These are phyloP conservation scores for Phialocephala subalpina DNA, from an alignment of 2,329 filamentous ascomycete species.

Conservation along the genomic window DNA sequence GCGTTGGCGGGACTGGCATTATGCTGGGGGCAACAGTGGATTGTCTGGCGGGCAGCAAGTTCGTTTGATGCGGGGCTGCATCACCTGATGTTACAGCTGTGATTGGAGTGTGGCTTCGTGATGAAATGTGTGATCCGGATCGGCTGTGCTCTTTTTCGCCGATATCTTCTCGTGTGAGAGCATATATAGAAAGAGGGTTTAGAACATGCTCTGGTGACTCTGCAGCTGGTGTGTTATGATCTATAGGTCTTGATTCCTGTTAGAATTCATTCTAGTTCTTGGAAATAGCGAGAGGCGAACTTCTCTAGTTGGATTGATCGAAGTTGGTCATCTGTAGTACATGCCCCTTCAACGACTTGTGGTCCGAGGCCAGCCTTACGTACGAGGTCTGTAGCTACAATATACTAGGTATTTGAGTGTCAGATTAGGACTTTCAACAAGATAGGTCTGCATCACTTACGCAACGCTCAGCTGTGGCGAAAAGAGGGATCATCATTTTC, in stretches of 20 bases:
- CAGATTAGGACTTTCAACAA: background rate
- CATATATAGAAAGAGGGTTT: conserved; percentile 1
- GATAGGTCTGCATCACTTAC: background rate
- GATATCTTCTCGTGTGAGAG: background rate
- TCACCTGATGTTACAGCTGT: background rate
- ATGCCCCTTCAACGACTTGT: background rate
- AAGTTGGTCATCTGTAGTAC: background rate
- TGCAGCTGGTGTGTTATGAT: background rate
- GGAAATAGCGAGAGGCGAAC: background rate
- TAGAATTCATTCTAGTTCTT: background rate
- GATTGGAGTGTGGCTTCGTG: background rate
- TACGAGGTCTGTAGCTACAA: background rate
- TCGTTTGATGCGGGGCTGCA: background rate
- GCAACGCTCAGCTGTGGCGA: background rate
- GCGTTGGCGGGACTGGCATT: background rate
- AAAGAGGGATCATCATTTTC: background rate
- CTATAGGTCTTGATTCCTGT: background rate
- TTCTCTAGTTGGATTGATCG: background rate
- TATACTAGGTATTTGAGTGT: background rate
- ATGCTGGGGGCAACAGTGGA: background rate
- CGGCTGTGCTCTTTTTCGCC: background rate
- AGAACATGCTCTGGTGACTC: background rate
- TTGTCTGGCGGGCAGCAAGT: background rate
- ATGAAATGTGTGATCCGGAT: background rate
- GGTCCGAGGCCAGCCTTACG: background rate